Evolutionary conservation across 495 filamentous ascomycete species (phyloP).

Genomic region (Neurospora discreta): DNA sequence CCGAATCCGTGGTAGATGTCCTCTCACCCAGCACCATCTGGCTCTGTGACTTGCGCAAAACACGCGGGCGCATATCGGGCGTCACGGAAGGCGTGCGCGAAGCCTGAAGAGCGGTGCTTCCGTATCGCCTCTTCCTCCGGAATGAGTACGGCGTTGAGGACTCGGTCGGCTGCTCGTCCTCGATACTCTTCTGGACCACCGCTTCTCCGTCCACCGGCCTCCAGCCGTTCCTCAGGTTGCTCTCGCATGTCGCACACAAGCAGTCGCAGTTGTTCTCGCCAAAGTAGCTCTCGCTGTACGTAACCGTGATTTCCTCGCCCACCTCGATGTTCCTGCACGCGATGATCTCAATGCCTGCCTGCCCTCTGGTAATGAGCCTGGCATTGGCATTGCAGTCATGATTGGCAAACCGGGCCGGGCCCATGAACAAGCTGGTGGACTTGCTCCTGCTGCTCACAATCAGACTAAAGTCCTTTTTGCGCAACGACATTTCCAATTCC

Average conservation of each 20-base stretch:
- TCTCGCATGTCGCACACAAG: constrained; percentile 80
- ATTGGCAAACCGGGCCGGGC: constrained; percentile 91
- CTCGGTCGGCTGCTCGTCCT: constrained; percentile 16
- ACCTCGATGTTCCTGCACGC: constrained; percentile 67
- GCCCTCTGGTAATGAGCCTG: constrained; percentile 65
- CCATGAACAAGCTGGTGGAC: constrained; percentile 78
- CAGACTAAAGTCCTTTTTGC: constrained; percentile 87
- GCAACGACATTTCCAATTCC: constrained; percentile 64
- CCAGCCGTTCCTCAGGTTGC: constrained; percentile 72
- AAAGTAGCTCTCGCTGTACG: constrained; percentile 93
- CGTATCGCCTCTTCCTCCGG: constrained; percentile 31
- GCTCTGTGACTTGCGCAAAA: constrained; percentile 26
- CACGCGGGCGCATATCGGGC: constrained; percentile 35
- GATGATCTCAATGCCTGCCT: constrained; percentile 79
- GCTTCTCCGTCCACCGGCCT: constrained; percentile 27
- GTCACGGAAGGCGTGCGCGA: constrained; percentile 38
- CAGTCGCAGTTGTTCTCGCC: constrained; percentile 92
- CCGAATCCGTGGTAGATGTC: constrained; percentile 13
- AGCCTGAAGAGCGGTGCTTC: constrained; percentile 20
- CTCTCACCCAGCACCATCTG: constrained; percentile 17
- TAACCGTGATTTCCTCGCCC: constrained; percentile 92
- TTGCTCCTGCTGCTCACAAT: constrained; percentile 88
- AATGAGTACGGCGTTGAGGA: constrained; percentile 24
- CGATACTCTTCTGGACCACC: constrained; percentile 36
- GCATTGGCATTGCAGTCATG: constrained; percentile 96